These are phyloP conservation scores for Daldinia bambusicola DNA, from an alignment of 495 filamentous ascomycete species.

Conservation along the genomic window DNA sequence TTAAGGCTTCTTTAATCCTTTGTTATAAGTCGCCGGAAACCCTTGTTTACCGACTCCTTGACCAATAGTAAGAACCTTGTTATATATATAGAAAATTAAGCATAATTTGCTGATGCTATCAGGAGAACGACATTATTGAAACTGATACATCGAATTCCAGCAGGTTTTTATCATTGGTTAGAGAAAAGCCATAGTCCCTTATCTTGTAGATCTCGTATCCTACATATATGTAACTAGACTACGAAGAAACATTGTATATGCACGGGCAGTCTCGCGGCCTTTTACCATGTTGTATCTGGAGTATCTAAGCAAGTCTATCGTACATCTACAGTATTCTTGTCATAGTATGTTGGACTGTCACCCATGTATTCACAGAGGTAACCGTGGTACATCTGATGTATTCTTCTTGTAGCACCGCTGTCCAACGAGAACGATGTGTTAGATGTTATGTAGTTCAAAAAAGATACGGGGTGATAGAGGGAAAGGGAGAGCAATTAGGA, in stretches of 20 bases:
- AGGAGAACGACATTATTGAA: not conserved
- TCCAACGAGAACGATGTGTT: not conserved
- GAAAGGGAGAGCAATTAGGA: not conserved
- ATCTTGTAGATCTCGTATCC: constrained; percentile 12
- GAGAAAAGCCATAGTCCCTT: not conserved
- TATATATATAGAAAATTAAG: not conserved
- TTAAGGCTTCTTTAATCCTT: not conserved
- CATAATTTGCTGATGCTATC: not conserved
- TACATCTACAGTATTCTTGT: not conserved
- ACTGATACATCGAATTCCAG: not conserved
- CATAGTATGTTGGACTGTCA: not conserved
- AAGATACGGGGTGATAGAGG: not conserved
- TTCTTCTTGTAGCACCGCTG: not conserved
- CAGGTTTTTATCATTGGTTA: not conserved
- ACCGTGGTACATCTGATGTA: not conserved
- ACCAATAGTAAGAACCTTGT: no score
- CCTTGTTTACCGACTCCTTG: not conserved
- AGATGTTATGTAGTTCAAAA: not conserved
- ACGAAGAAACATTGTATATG: no score
- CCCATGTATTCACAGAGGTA: not conserved
- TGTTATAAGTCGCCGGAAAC: not conserved
- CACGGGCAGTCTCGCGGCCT: constrained; percentile 4
- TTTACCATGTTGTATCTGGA: constrained; percentile 1
- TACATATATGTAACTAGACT: no score
- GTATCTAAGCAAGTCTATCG: not conserved